Percentiles rank a stretch among this genome's conserved stretches.
phyloP scores from a whole-genome alignment of 2,329 filamentous ascomycete species.

The Curvularia sp. region DNA sequence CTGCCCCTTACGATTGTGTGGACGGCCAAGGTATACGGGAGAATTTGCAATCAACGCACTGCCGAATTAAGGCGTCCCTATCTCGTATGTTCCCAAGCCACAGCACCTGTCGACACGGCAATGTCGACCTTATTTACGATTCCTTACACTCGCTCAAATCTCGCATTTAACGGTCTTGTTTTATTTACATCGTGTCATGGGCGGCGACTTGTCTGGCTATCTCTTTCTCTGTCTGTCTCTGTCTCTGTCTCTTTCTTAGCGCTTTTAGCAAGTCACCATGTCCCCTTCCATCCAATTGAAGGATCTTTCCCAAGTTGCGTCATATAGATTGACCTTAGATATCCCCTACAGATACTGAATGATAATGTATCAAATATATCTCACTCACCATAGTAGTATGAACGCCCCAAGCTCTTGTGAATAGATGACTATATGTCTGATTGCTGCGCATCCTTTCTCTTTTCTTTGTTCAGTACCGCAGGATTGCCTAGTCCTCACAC shows the following conservation, averaged over 20 bases:
- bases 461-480: background rate
- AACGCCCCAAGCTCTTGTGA: background rate
- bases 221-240: conserved; percentile 1
- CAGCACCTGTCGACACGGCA: conserved; percentile 1
- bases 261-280: conserved; percentile 1
- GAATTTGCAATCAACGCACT: conserved; percentile 26
- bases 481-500: background rate
- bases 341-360: conserved; percentile 15
- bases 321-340: conserved; percentile 15
- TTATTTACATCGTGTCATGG: background rate
- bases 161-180: conserved; percentile 9
- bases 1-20: conserved; percentile 19
- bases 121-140: conserved; percentile 9
- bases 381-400: background rate
- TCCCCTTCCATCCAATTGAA: conserved; percentile 7
- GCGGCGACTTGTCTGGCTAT: conserved; percentile 6
- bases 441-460: background rate
- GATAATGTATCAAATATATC: conserved; percentile 15
- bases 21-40: conserved; percentile 36
- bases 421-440: background rate
- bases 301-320: conserved; percentile 2
- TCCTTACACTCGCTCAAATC: conserved; percentile 8
- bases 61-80: conserved; percentile 16
- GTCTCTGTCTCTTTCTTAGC: background rate
- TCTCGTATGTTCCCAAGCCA: background rate